Evolutionary conservation across 495 filamentous ascomycete species (phyloP), one percentile per base, ranked within the genome.

Genomic region (Xylaria intraflava): DNA sequence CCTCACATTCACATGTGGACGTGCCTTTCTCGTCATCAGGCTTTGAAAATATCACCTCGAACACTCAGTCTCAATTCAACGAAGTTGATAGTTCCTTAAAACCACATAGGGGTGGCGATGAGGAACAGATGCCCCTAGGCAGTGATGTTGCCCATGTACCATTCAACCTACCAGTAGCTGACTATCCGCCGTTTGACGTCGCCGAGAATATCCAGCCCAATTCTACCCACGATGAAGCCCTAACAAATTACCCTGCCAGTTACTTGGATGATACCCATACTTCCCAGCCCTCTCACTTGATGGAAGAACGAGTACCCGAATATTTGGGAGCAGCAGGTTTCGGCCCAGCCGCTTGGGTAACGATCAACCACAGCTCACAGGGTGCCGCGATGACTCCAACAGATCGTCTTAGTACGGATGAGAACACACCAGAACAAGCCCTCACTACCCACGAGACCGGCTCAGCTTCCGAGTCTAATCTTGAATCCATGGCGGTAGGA

Each of bases 381-480:
- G 46, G 42, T 1, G 49, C 51, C 12, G 23, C 51, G 26, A 48
- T 44, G 2, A 39, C 54, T 23, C 54, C 19, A 41, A 55, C 47
- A 14, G 52, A 58, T 50, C 56, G 55, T 19, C 11, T 58, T 20
- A 66, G 61, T 45, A 29, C 29, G 9, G 46, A 62, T 33, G 64
- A 55, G 11, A 26, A 55, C 45, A 57, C 59, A 35, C 43, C 59
- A 22, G 47, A 64, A n/a, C 66, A 65, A 12, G 43, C 48, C 19
- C 58, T 62, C 24, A 57, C 67, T 24, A 48, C 60, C n/a, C 58
- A 67, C 6, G 58, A 61, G 6, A 62, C 57, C 35, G 63, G 59
- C 23, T 56, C 58, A 0, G 57, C 51, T 23, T 44, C 46, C 30
- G 53, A 50, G 23, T 38, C 41, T 6, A 17, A 26, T 1, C 40